phyloP scores from a whole-genome alignment of 1,139 yeast species.

The Taphrina betulina region DNA sequence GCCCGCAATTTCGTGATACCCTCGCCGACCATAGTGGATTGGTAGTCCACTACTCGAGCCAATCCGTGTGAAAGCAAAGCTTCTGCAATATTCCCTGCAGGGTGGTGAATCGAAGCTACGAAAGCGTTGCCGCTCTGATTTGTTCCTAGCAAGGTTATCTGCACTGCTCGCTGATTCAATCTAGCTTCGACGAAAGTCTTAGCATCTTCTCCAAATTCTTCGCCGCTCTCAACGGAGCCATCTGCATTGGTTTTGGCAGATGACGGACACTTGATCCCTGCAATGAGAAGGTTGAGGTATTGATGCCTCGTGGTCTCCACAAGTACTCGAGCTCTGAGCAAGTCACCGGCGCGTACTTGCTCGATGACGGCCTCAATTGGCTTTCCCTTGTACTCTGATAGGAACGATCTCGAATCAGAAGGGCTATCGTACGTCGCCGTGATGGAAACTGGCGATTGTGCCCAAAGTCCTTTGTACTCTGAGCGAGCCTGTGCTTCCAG shows the following conservation, averaged over 20 bases:
- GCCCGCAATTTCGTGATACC: conserved; percentile 62
- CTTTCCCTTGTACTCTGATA: neutral
- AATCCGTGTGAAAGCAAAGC: conserved; percentile 66
- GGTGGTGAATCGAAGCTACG: conserved; percentile 51
- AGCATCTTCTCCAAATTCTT: conserved; percentile 64
- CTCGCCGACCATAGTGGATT: conserved; percentile 66
- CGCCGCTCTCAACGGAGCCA: conserved; percentile 43
- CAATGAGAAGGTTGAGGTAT: conserved; percentile 61
- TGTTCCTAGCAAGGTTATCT: conserved; percentile 60
- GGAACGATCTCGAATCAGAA: neutral
- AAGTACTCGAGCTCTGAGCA: conserved; percentile 59
- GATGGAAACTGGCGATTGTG: conserved; percentile 1
- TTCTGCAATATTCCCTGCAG: conserved; percentile 75
- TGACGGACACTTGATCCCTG: conserved; percentile 73
- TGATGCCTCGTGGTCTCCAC: conserved; percentile 49
- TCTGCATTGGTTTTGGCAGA: conserved; percentile 50
- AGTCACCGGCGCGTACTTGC: conserved; percentile 74
- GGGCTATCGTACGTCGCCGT: conserved; percentile 6
- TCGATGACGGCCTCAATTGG: conserved; percentile 61
- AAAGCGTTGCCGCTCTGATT: conserved; percentile 62
- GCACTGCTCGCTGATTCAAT: conserved; percentile 62
- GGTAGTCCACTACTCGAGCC: conserved; percentile 81
- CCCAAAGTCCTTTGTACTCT: conserved; percentile 13
- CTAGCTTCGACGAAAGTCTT: conserved; percentile 66
- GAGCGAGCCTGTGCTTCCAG: conserved; percentile 16